Base-by-base conservation (phyloP, 345 rosid genomes). In the Gossypium sturtianum region DNA sequence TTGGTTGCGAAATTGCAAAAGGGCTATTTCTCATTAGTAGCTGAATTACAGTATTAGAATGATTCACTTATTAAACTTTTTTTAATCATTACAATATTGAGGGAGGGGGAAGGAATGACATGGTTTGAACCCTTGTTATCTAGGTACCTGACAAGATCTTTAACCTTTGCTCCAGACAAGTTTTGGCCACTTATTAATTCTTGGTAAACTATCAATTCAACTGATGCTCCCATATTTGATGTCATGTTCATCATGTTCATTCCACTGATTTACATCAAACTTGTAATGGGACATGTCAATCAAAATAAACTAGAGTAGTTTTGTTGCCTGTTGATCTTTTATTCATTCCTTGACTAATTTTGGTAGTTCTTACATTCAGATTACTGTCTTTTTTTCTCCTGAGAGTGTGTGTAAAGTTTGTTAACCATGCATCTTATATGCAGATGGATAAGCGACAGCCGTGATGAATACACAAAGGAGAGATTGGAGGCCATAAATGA, bases 361-460 rank as follows among this genome's bases (percentile, higher is more conserved):
- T 20, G 29, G 5, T 16, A 23, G 20, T 48, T 48, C 45, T 9
- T 49, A 9, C 11, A 9, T 38, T 27, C 43, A 1, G 43, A 25
- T 23, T 49, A 15, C 3, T 25, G 17, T 13, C 15, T 22, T 1
- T 1, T 6, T 23, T 20, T 51, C 44, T 70, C 0, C 34, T 0
- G 61, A 16, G 48, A 12, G 34, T 25, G 66, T 23, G 20, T 44
- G 22, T 20, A 23, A 59, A 59, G 41, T 44, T 62, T 49, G 17
- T 38, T 19, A 45, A 49, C 27, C 17, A 17, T 3, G 44, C 19
- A 34, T 17, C 13, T 9, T 29, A 27, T 75, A 56, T 86, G 83
- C 85, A 95, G 98, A 88, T 95, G 99, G 99, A 93, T 95, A 72
- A 88, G 87, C 6, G 99, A 93, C 77, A 95, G 99, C 87, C 89